These are phyloP conservation scores for Aspergillus intermedius DNA, from an alignment of 2,329 filamentous ascomycete genomes.

Conservation along the genomic window DNA sequence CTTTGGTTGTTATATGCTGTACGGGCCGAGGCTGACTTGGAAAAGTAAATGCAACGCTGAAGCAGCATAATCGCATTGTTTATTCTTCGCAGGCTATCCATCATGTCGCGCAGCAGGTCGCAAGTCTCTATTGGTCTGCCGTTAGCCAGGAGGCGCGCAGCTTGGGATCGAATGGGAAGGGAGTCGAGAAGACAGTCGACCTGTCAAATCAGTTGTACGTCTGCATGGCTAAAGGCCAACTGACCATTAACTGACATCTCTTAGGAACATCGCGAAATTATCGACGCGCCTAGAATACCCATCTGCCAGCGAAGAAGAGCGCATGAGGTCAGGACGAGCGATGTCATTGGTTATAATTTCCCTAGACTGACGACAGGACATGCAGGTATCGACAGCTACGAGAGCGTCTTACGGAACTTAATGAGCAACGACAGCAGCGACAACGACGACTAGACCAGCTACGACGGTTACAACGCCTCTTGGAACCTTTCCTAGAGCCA, in stretches of 20 bases:
- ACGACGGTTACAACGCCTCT: constrained; percentile 38
- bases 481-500: constrained; percentile 46
- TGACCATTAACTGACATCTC: neutral
- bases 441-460: constrained; percentile 43
- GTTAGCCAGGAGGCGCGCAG: constrained; percentile 32
- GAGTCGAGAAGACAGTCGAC: constrained; percentile 34
- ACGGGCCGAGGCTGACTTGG: neutral
- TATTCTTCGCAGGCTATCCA: constrained; percentile 51
- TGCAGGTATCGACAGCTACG: constrained; percentile 38
- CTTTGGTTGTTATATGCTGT: neutral
- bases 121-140: constrained; percentile 49
- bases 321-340: constrained; percentile 23
- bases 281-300: constrained; percentile 30
- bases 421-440: constrained; percentile 39
- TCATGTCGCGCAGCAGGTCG: constrained; percentile 51
- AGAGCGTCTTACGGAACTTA: constrained; percentile 41
- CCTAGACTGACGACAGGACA: constrained; percentile 17
- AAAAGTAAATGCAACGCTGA: constrained; percentile 46
- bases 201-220: constrained; percentile 33
- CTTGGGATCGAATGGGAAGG: constrained; percentile 16
- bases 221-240: neutral
- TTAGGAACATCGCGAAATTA: constrained; percentile 34
- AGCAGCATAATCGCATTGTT: constrained; percentile 47
- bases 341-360: constrained; percentile 12
- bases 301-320: constrained; percentile 25